phyloP scores from a whole-genome alignment of 2,329 filamentous ascomycete genomes.

The Colletotrichum sp. region DNA sequence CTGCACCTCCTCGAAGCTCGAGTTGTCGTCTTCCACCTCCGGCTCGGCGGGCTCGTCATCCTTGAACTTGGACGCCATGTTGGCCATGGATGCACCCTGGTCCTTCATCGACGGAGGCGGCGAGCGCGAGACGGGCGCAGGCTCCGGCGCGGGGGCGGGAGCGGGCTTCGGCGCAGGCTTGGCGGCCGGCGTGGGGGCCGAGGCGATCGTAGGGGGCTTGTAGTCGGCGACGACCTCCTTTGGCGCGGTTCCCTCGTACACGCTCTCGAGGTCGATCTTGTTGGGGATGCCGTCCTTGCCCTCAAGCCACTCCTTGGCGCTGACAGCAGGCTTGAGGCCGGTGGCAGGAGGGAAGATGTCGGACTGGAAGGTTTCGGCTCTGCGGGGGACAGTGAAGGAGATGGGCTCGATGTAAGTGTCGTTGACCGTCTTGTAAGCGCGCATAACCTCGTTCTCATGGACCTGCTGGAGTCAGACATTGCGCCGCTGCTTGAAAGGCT shows the following conservation, averaged over 20 bases:
- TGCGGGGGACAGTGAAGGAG: slow-evolving; percentile 94
- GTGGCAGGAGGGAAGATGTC: slow-evolving; percentile 93
- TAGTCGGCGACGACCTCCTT: slow-evolving; percentile 77
- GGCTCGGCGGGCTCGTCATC: slow-evolving; percentile 68
- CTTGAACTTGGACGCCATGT: slow-evolving; percentile 85
- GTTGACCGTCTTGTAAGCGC: slow-evolving; percentile 96
- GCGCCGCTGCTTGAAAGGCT: not conserved
- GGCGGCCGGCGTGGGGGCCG: slow-evolving; percentile 46
- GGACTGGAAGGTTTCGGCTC: slow-evolving; percentile 93
- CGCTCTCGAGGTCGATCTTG: slow-evolving; percentile 91
- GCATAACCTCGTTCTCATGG: slow-evolving; percentile 95
- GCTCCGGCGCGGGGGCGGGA: slow-evolving; percentile 55
- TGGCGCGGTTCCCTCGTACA: slow-evolving; percentile 85
- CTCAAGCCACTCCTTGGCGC: slow-evolving; percentile 80
- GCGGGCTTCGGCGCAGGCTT: slow-evolving; percentile 57
- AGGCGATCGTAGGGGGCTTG: slow-evolving; percentile 57
- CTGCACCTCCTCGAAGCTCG: slow-evolving; percentile 85
- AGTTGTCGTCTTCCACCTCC: slow-evolving; percentile 70
- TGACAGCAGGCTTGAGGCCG: slow-evolving; percentile 81
- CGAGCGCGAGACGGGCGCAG: slow-evolving; percentile 40
- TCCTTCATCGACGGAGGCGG: slow-evolving; percentile 77
- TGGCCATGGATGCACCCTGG: slow-evolving; percentile 86
- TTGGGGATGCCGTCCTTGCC: slow-evolving; percentile 85
- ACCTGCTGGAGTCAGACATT: slow-evolving; percentile 53
- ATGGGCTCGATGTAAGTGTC: slow-evolving; percentile 95